Evolutionary conservation across 2,329 filamentous ascomycete genomes (phyloP).

Genomic region (Colletotrichum agaves): DNA sequence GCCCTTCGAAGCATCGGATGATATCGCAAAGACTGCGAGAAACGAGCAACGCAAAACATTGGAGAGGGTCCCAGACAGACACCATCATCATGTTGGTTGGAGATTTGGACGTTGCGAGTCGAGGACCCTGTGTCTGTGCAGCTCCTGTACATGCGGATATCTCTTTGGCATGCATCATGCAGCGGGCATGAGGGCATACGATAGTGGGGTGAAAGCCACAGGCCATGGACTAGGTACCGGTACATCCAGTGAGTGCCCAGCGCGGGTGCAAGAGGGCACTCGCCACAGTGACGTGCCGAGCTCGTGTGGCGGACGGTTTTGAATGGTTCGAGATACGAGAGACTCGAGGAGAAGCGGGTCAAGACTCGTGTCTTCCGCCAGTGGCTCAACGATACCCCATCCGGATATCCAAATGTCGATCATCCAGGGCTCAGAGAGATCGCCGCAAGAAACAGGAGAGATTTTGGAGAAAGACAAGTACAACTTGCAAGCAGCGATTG

Average conservation of each 20-base stretch:
- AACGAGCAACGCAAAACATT: too few relatives aligned
- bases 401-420: conserved; percentile 28
- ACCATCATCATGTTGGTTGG: neutral
- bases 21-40: too few relatives aligned
- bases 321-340: conserved; percentile 30
- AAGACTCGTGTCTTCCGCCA: neutral
- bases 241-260: conserved; percentile 11
- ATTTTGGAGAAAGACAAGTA: conserved; percentile 1
- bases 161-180: conserved; percentile 26
- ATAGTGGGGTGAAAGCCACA: conserved; percentile 27
- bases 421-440: neutral
- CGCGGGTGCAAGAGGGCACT: conserved; percentile 3
- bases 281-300: conserved; percentile 19
- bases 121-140: conserved; percentile 16
- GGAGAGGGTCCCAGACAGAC: neutral
- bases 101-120: neutral
- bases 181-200: conserved; percentile 21
- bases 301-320: neutral
- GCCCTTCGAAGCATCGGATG: too few relatives aligned
- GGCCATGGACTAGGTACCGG: conserved; percentile 26
- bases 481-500: neutral
- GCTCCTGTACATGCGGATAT: neutral
- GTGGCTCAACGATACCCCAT: conserved; percentile 28
- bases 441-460: neutral
- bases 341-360: conserved; percentile 10